Evolutionary conservation across 257 asterid genomes (phyloP).

Genomic region (Capsicum pubescens): DNA sequence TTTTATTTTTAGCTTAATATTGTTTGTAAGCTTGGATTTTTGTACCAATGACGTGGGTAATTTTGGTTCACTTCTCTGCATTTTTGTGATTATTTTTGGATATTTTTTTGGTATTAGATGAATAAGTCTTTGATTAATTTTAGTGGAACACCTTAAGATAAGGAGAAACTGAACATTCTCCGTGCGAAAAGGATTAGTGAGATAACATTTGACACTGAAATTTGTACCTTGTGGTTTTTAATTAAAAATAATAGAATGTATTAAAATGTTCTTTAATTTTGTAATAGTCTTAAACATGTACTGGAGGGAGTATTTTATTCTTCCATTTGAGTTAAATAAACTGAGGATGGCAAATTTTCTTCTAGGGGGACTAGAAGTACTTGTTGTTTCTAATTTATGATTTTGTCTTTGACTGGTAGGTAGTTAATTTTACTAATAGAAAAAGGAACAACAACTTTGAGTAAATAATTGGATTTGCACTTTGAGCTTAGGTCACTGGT

Average conservation of each 20-base stretch:
- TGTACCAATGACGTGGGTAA: not conserved
- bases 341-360: not conserved
- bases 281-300: too few species aligned
- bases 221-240: not conserved
- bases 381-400: not conserved
- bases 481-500: not conserved
- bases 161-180: constrained; percentile 5
- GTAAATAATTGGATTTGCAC: not conserved
- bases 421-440: not conserved
- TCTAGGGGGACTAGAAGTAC: not conserved
- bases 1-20: not conserved
- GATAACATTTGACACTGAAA: not conserved
- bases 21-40: not conserved
- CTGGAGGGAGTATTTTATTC: too few species aligned
- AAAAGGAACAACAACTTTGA: not conserved
- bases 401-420: not conserved
- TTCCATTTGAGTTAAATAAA: not conserved
- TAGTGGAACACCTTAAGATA: not conserved
- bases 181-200: not conserved
- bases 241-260: too few species aligned
- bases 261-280: too few species aligned
- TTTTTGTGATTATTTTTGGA: not conserved
- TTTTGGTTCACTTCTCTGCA: not conserved
- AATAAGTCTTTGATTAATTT: not conserved
- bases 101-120: not conserved